Conservation (phyloP, 768 basidiomycete genomes). For the Butyriboletus loyo region DNA sequence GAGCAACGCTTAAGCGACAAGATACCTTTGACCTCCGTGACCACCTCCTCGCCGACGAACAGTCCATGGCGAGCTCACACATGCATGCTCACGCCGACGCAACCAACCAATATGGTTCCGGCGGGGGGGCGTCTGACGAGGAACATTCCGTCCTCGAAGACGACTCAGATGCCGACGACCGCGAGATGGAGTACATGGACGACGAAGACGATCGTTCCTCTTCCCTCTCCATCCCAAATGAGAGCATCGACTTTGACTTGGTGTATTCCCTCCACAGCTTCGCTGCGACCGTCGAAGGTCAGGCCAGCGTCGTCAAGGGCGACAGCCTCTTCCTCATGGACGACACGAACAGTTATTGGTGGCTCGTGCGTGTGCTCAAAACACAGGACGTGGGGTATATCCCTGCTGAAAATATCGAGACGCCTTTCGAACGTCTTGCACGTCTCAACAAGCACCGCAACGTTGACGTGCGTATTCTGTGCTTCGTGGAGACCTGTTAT, state of each 20-base stretch:
- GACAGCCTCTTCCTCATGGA: slow-evolving; percentile 96
- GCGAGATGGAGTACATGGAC: slow-evolving; percentile 62
- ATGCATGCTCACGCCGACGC: slow-evolving; percentile 48
- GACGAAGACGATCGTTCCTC: slow-evolving; percentile 80
- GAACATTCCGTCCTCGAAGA: slow-evolving; percentile 83
- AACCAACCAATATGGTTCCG: slow-evolving; percentile 33
- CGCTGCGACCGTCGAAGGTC: slow-evolving; percentile 96
- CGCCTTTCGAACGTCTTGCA: slow-evolving; percentile 93
- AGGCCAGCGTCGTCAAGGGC: slow-evolving; percentile 98
- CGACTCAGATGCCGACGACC: slow-evolving; percentile 73
- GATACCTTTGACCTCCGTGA: slow-evolving; percentile 76
- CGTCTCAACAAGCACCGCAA: slow-evolving; percentile 96
- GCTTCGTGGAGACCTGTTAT: not conserved
- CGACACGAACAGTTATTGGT: slow-evolving; percentile 99
- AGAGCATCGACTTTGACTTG: slow-evolving; percentile 90
- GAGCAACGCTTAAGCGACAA: slow-evolving; percentile 34
- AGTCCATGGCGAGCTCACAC: slow-evolving; percentile 43
- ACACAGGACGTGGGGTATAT: slow-evolving; percentile 99
- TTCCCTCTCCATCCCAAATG: slow-evolving; percentile 83
- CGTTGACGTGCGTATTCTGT: slow-evolving; percentile 70
- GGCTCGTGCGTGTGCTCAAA: slow-evolving; percentile 97
- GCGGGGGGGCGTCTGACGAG: slow-evolving; percentile 58
- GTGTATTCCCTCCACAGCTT: slow-evolving; percentile 95
- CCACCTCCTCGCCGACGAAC: slow-evolving; percentile 55
- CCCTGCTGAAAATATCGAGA: slow-evolving; percentile 98